These are phyloP conservation scores for Trichosporon faecale DNA, from an alignment of 1,284 basidiomycete species.

Conservation along the genomic window DNA sequence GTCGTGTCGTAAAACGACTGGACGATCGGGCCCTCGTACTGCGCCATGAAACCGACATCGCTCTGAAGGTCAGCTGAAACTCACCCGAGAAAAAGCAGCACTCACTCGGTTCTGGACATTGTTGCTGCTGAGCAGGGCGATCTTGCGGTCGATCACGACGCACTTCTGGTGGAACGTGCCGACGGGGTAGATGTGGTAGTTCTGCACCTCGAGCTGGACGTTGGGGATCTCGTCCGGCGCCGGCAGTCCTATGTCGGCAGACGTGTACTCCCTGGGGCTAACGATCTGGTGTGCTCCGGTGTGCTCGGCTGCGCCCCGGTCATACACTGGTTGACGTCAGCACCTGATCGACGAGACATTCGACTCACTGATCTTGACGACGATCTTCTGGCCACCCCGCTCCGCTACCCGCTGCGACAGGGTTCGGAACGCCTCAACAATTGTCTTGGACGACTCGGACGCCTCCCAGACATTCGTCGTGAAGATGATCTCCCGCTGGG, in stretches of 20 bases:
- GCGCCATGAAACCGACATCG: conserved; percentile 65
- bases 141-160: conserved; percentile 65
- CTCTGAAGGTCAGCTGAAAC: conserved; percentile 63
- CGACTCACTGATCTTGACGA: conserved; percentile 39
- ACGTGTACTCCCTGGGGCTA: conserved; percentile 13
- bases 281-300: conserved; percentile 27
- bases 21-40: conserved; percentile 66
- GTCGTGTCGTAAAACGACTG: conserved; percentile 69
- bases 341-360: conserved; percentile 20
- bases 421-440: conserved; percentile 34
- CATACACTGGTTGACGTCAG: conserved; percentile 26
- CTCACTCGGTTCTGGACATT: conserved; percentile 60
- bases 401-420: conserved; percentile 35
- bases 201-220: conserved; percentile 30
- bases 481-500: conserved; percentile 38
- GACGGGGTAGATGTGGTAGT: conserved; percentile 41
- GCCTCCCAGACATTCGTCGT: conserved; percentile 45
- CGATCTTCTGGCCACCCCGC: conserved; percentile 29
- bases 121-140: conserved; percentile 59
- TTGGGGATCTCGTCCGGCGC: conserved; percentile 24
- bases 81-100: not conserved
- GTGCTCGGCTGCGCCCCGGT: conserved; percentile 29
- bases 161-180: conserved; percentile 67
- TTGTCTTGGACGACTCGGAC: conserved; percentile 28
- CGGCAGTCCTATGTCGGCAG: conserved; percentile 17